phyloP scores from a whole-genome alignment of 2,329 filamentous ascomycete species.

The Daldinia sp. region DNA sequence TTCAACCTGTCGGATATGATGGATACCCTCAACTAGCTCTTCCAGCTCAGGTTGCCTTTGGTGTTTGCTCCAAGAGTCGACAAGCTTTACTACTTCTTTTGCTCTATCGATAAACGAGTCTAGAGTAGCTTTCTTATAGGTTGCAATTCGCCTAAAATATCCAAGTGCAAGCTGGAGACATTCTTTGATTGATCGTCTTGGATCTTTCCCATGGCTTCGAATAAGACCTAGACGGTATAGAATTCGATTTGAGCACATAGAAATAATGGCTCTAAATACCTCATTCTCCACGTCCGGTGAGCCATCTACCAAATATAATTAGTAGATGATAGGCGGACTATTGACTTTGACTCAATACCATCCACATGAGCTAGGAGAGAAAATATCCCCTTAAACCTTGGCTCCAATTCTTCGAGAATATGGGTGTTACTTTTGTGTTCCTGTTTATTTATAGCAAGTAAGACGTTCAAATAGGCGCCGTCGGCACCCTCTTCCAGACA shows the following conservation, averaged over 20 bases:
- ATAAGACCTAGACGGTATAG: conserved; percentile 47
- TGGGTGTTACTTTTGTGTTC: conserved; percentile 33
- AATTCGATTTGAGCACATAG: conserved; percentile 52
- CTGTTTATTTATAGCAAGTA: conserved; percentile 52
- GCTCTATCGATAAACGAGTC: conserved; percentile 38
- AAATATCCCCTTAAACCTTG: conserved; percentile 39
- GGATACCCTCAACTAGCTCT: conserved; percentile 50
- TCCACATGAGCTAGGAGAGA: conserved; percentile 25
- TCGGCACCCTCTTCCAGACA: conserved; percentile 48
- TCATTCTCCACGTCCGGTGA: conserved; percentile 25
- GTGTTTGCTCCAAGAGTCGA: conserved; percentile 48
- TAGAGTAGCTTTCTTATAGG: background rate
- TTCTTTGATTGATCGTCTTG: conserved; percentile 35
- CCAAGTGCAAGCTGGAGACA: conserved; percentile 17
- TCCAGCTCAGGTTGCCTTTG: conserved; percentile 42
- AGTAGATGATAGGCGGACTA: background rate
- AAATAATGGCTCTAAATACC: conserved; percentile 49
- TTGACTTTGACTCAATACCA: conserved; percentile 13
- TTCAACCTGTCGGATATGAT: conserved; percentile 43
- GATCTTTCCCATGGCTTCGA: background rate
- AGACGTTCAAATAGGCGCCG: conserved; percentile 42
- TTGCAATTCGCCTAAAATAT: conserved; percentile 9
- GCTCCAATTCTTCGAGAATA: conserved; percentile 38
- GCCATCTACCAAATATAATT: conserved; percentile 13
- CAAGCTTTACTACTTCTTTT: conserved; percentile 44